Conservation (phyloP, 2,329 filamentous ascomycete genomes). For the Juglanconis oblonga region DNA sequence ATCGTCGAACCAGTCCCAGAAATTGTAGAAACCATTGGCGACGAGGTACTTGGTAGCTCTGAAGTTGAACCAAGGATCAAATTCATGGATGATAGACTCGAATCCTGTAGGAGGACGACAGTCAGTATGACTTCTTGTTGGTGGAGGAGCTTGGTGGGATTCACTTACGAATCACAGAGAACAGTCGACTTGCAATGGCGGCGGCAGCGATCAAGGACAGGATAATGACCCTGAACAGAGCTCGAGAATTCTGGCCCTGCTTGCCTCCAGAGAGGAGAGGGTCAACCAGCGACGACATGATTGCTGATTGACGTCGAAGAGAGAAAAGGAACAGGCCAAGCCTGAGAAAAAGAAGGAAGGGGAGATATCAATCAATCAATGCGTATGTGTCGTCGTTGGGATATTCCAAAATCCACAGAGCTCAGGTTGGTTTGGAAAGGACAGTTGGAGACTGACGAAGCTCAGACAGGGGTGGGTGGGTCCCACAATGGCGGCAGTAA, state of each 20-base stretch:
- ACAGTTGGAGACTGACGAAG: slow-evolving; percentile 21
- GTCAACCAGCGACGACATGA: slow-evolving; percentile 44
- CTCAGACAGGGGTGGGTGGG: slow-evolving; percentile 10
- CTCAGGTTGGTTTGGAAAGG: slow-evolving; percentile 19
- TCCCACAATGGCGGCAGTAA: slow-evolving; percentile 13
- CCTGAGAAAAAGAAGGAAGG: slow-evolving; percentile 13
- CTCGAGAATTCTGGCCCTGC: slow-evolving; percentile 76
- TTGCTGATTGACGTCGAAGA: slow-evolving; percentile 28
- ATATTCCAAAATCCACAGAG: slow-evolving; percentile 7
- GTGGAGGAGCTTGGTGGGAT: background rate
- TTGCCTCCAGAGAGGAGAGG: slow-evolving; percentile 70
- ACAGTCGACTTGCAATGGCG: slow-evolving; percentile 88
- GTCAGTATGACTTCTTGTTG: slow-evolving; percentile 28
- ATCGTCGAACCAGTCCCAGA: slow-evolving; percentile 99
- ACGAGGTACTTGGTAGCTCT: slow-evolving; percentile 97
- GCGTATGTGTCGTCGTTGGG: slow-evolving; percentile 4
- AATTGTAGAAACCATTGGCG: slow-evolving; percentile 94
- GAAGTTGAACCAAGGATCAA: slow-evolving; percentile 99
- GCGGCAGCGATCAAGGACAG: slow-evolving; percentile 87
- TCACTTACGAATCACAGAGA: slow-evolving; percentile 91
- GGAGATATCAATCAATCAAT: slow-evolving; percentile 5
- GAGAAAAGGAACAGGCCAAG: slow-evolving; percentile 17
- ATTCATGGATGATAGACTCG: slow-evolving; percentile 99
- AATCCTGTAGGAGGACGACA: slow-evolving; percentile 59
- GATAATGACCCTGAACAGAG: slow-evolving; percentile 85